Conservation (phyloP, 164 flowering plant species). For the Vitis labrusca region DNA sequence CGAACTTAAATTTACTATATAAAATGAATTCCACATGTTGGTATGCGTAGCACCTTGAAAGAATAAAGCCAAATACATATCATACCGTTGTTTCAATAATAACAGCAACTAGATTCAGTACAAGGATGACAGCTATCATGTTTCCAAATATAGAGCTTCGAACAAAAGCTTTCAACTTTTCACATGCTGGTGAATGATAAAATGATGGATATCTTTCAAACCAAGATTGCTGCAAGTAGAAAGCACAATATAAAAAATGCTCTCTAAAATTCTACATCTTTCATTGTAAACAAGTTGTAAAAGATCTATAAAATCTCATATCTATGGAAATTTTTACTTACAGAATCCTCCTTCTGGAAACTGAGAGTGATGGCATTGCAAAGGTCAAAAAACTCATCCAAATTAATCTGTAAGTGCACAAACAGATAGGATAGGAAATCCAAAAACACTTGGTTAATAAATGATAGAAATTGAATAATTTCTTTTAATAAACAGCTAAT, state of each 20-base stretch:
- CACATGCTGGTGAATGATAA: constrained; percentile 59
- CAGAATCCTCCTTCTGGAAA: constrained; percentile 80
- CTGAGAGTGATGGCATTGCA: constrained; percentile 83
- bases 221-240: constrained; percentile 71
- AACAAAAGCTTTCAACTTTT: constrained; percentile 74
- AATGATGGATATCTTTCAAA: constrained; percentile 57
- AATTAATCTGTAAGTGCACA: constrained; percentile 60
- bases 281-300: background rate
- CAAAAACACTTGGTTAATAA: background rate
- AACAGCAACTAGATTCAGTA: constrained; percentile 78
- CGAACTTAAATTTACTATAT: too few species aligned
- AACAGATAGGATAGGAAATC: constrained; percentile 10
- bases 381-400: constrained; percentile 87
- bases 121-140: constrained; percentile 56
- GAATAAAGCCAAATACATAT: background rate
- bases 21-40: too few species aligned
- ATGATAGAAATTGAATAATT: background rate
- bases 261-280: background rate
- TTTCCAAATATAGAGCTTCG: constrained; percentile 73
- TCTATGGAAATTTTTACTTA: constrained; percentile 31
- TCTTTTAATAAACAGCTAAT: background rate
- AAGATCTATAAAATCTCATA: background rate
- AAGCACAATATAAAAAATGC: constrained; percentile 9
- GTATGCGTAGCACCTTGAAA: background rate
- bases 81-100: constrained; percentile 92